Evolutionary conservation across 2,329 filamentous ascomycete species (phyloP).

Genomic region (Aspergillus glaucus): DNA sequence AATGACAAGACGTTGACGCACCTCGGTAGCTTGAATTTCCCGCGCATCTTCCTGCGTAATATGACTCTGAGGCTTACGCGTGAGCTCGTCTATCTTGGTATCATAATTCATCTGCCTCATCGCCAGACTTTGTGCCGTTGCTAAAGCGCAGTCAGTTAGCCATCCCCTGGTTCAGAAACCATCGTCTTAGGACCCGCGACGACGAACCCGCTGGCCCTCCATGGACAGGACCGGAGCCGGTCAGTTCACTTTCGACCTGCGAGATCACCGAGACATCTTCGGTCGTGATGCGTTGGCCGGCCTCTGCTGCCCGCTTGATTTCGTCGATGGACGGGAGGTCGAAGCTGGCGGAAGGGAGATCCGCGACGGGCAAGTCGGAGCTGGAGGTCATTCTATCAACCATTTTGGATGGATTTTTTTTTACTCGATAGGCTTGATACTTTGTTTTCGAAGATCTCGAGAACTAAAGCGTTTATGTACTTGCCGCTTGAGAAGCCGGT

Average conservation of each 20-base stretch:
- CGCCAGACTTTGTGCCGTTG: slow-evolving; percentile 27
- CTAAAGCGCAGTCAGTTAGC: slow-evolving; percentile 7
- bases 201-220: slow-evolving; percentile 27
- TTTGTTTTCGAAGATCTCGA: not conserved
- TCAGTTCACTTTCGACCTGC: slow-evolving; percentile 26
- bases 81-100: slow-evolving; percentile 24
- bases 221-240: slow-evolving; percentile 23
- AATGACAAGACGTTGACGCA: slow-evolving; percentile 6
- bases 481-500: not conserved
- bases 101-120: slow-evolving; percentile 31
- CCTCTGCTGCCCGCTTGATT: slow-evolving; percentile 25
- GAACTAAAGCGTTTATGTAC: not conserved
- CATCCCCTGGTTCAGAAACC: not conserved
- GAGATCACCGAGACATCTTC: slow-evolving; percentile 28
- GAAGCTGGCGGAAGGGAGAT: slow-evolving; percentile 4
- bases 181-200: not conserved
- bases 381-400: not conserved
- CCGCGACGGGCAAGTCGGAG: not conserved
- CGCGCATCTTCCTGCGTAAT: slow-evolving; percentile 28
- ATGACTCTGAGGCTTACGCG: slow-evolving; percentile 25
- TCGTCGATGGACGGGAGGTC: slow-evolving; percentile 25
- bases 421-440: not conserved
- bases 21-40: slow-evolving; percentile 26
- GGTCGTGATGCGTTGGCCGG: slow-evolving; percentile 26
- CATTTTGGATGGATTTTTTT: slow-evolving; percentile 6